Conservation (phyloP, 2,329 filamentous ascomycete genomes). For the Gremmenia infestans region DNA sequence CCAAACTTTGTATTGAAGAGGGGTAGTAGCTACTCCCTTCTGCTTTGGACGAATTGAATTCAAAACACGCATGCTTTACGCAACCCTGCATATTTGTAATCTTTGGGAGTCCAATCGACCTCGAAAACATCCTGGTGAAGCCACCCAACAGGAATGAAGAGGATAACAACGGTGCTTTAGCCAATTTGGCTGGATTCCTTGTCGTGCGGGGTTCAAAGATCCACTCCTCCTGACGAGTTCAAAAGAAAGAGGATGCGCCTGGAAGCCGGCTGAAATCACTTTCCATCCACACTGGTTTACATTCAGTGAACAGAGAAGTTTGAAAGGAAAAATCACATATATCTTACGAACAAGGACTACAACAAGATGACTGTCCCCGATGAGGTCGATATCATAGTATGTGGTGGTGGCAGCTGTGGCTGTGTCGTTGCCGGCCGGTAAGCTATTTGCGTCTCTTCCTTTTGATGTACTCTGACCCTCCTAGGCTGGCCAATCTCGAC, state of each 20-base stretch:
- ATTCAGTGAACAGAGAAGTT: neutral
- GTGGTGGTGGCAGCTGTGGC: constrained; percentile 44
- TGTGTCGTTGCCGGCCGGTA: constrained; percentile 44
- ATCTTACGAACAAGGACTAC: neutral
- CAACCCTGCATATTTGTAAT: constrained; percentile 1
- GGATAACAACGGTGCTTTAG: neutral
- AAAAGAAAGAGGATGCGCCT: neutral
- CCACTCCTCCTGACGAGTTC: neutral
- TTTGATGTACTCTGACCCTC: constrained; percentile 9
- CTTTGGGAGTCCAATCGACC: neutral
- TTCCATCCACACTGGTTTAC: neutral
- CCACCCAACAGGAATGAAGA: neutral
- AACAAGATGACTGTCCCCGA: constrained; percentile 27
- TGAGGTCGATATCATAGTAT: constrained; percentile 49
- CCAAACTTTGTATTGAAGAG: neutral
- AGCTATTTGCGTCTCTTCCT: neutral
- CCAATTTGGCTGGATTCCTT: neutral
- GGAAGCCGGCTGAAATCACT: neutral
- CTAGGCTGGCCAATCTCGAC: constrained; percentile 45
- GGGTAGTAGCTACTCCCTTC: neutral
- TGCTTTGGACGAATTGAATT: neutral
- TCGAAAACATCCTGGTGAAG: neutral
- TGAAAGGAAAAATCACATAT: neutral
- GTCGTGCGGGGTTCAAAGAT: constrained; percentile 4
- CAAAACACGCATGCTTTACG: neutral